These are phyloP conservation scores for Chenopodium suecicum DNA, from an alignment of 148 eudicot species.

Conservation along the genomic window DNA sequence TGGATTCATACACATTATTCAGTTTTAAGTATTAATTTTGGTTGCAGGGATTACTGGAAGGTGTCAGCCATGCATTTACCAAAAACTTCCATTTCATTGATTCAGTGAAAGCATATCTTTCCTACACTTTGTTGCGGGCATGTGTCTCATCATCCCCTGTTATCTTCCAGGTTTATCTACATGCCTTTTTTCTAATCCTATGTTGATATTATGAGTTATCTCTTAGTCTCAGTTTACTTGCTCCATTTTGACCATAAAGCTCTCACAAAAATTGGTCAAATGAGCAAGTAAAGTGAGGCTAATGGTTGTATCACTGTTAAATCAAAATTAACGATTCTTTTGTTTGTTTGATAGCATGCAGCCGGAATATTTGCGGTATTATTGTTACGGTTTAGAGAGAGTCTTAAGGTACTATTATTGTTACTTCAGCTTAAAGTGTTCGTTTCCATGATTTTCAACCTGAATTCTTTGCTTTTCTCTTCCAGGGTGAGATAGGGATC, in stretches of 20 bases:
- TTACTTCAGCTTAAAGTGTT: not conserved
- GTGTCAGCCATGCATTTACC: constrained; percentile 80
- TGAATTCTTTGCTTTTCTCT: constrained; percentile 17
- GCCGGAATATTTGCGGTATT: constrained; percentile 90
- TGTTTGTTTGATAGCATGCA: constrained; percentile 62
- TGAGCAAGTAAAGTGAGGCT: no score
- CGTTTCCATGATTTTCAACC: constrained; percentile 11
- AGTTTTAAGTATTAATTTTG: constrained; percentile 4
- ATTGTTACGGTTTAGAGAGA: constrained; percentile 80
- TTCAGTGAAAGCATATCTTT: constrained; percentile 91
- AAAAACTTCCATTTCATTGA: constrained; percentile 88
- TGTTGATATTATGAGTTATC: not conserved
- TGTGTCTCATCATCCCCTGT: constrained; percentile 78
- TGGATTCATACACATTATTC: not conserved
- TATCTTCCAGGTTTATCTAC: constrained; percentile 76
- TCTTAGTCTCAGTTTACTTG: no score
- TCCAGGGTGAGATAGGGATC: constrained; percentile 92
- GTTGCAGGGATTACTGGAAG: constrained; percentile 88
- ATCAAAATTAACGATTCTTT: not conserved
- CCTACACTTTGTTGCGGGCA: constrained; percentile 82
- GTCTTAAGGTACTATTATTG: constrained; percentile 64
- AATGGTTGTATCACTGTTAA: not conserved
- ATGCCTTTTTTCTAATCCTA: constrained; percentile 13
- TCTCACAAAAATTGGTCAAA: no score
- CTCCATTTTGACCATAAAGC: no score